Base-by-base conservation (phyloP, 768 basidiomycete genomes). In the Candolleomyces efflorescens region DNA sequence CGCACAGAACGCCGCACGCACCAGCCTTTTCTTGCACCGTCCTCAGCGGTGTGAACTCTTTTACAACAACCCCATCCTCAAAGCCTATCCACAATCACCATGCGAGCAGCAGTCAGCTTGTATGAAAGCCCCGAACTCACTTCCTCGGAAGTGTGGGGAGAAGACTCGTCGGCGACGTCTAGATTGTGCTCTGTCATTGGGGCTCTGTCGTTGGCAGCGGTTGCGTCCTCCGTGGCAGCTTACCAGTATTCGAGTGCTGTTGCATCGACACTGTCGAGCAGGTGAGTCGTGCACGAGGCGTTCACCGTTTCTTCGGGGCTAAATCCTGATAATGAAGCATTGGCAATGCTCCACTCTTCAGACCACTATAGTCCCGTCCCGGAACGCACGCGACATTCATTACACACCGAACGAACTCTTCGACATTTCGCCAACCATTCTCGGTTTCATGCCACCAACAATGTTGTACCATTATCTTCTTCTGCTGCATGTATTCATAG, bases 91-190 rank as follows among this genome's bases (percentile, higher is more conserved):
- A 26, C 46, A 49, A 41, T 54, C 39, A 67, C 54, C 39, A 77
- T 78, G 76, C 76, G 74, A 57, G 76, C 73, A 50, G 67, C 68
- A 17, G 58, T 60, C 57, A 65, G 67, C 49, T 57, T 78, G 47
- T 78, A 78, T 64, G 73, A 73, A 50, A 71, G 75, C 58, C 74
- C 74, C 4, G 68, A 68, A 39, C 71, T 78, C 61, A 68, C 74
- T 17, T 60, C 65, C 59, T 76, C 76, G 20, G 73, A 77, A 48
- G 69, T 76, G 26, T 76, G 75, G 76, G 62, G 60, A 17, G 69
- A 69, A 27, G 65, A 71, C 45, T 64, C 41, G 54, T 65, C 57
- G 49, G 52, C 63, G 53, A 56, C 57, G 46, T 52, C 60, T 46
- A 65, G 60, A 46, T 43, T 71, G 26, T 68, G 66, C 51, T 63